A percentile compares a stretch with the other conserved stretches of the same genome.
Evolutionary conservation across 75 land plant species (phyloP).

Genomic region (Selaginella moellendorffii): DNA sequence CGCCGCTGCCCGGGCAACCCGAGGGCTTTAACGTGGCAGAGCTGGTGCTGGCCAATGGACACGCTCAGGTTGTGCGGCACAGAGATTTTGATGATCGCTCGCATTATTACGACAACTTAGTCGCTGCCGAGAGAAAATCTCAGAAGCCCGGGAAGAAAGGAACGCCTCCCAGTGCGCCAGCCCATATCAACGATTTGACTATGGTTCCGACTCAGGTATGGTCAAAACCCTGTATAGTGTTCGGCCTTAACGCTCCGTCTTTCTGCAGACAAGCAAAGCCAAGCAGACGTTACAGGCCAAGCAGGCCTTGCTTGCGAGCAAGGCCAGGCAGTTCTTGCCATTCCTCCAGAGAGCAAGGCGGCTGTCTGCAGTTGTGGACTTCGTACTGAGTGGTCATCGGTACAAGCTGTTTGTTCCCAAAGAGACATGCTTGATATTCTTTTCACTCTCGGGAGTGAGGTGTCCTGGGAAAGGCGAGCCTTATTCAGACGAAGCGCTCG

Average conservation of each 20-base stretch:
- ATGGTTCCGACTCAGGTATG: no score
- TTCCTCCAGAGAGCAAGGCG: slow-evolving; percentile 63
- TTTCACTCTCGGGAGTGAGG: slow-evolving; percentile 88
- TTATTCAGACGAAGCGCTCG: slow-evolving; percentile 84
- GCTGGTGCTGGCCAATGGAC: slow-evolving; percentile 62
- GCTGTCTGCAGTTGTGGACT: slow-evolving; percentile 78
- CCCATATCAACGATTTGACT: slow-evolving; percentile 51
- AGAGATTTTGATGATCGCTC: slow-evolving; percentile 98
- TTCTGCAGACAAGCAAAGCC: slow-evolving; percentile 13
- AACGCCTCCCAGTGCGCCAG: slow-evolving; percentile 60
- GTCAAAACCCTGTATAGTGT: no score
- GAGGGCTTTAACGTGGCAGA: slow-evolving; percentile 79
- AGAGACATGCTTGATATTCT: slow-evolving; percentile 81
- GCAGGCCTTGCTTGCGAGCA: slow-evolving; percentile 23
- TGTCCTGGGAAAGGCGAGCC: slow-evolving; percentile 92
- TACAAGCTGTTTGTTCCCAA: slow-evolving; percentile 78
- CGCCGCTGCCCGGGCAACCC: slow-evolving; percentile 32
- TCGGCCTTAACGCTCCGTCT: no score
- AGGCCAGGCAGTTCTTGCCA: slow-evolving; percentile 72
- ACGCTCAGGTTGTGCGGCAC: slow-evolving; percentile 70
- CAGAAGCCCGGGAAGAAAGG: slow-evolving; percentile 50
- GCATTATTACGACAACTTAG: slow-evolving; percentile 71
- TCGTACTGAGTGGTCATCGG: slow-evolving; percentile 93
- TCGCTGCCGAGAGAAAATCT: slow-evolving; percentile 75
- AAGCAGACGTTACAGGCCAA: background rate